phyloP scores from a whole-genome alignment of 1,139 yeast species.

The Sugiyamaella sp. region DNA sequence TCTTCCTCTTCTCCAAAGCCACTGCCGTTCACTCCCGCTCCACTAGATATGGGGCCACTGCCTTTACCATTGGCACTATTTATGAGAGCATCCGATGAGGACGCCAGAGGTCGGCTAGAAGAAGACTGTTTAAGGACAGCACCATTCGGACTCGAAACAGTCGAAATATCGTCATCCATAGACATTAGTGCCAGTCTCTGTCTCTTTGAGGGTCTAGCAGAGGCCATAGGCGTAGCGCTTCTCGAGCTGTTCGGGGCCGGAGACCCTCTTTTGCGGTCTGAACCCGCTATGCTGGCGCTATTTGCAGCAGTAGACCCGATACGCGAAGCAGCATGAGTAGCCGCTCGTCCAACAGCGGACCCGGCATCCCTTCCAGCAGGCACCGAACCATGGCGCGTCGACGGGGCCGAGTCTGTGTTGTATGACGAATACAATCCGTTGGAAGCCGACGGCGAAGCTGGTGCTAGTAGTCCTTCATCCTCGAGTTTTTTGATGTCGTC shows the following conservation, averaged over 20 bases:
- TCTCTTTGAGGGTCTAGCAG: conserved; percentile 33
- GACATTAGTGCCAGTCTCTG: conserved; percentile 29
- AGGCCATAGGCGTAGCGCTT: conserved; percentile 25
- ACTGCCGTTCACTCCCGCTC: conserved; percentile 52
- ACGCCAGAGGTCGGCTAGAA: conserved; percentile 13
- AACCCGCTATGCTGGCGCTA: neutral
- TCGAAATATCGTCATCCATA: conserved; percentile 14
- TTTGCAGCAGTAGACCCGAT: conserved; percentile 1
- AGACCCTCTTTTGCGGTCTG: conserved; percentile 23
- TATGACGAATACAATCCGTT: conserved; percentile 17
- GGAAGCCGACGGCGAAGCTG: conserved; percentile 25
- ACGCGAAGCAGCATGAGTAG: conserved; percentile 9
- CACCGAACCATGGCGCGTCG: conserved; percentile 24
- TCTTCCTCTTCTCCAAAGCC: conserved; percentile 65
- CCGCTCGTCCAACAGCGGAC: conserved; percentile 12
- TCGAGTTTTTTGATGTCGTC: conserved; percentile 76
- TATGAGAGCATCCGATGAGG: neutral
- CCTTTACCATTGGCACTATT: conserved; percentile 45
- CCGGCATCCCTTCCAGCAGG: conserved; percentile 16
- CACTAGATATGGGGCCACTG: conserved; percentile 37
- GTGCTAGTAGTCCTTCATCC: conserved; percentile 75
- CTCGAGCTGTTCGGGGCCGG: conserved; percentile 26
- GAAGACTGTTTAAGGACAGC: neutral
- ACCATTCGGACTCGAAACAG: conserved; percentile 3
- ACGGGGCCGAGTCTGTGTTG: conserved; percentile 21